Evolutionary conservation across 805 yeast genomes (phyloP).

Genomic region (Myxozyma kluyveri): DNA sequence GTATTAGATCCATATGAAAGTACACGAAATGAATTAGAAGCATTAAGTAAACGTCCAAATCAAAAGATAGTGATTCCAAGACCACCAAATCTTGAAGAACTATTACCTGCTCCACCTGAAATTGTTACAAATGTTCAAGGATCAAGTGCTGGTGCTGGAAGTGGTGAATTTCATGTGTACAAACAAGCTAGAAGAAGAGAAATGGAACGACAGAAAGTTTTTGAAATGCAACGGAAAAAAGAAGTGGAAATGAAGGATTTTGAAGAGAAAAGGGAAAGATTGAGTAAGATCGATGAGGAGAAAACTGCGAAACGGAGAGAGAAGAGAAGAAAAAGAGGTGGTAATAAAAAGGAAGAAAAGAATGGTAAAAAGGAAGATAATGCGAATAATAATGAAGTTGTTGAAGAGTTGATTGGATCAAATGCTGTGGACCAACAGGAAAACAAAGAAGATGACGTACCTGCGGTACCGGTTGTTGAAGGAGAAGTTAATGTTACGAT

Average conservation of each 20-base stretch:
- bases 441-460: background rate
- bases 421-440: background rate
- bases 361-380: background rate
- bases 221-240: conserved; percentile 30
- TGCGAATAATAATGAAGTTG: background rate
- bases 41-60: conserved; percentile 17
- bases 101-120: conserved; percentile 34
- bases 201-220: conserved; percentile 32
- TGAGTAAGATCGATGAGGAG: conserved; percentile 30
- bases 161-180: conserved; percentile 42
- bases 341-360: conserved; percentile 1
- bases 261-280: conserved; percentile 22
- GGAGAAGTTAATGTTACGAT: conserved; percentile 26
- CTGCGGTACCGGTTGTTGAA: conserved; percentile 9
- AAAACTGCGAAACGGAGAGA: conserved; percentile 34
- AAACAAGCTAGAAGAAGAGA: conserved; percentile 38
- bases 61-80: conserved; percentile 16
- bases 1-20: conserved; percentile 14
- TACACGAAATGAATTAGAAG: conserved; percentile 13
- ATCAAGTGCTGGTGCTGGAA: conserved; percentile 40
- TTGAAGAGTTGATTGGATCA: conserved; percentile 1
- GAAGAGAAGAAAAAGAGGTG: conserved; percentile 23
- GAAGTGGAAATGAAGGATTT: conserved; percentile 33
- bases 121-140: conserved; percentile 36
- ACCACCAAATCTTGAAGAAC: conserved; percentile 14